phyloP scores from a whole-genome alignment of 2,329 filamentous ascomycete genomes.

The Ophiostoma populinum region DNA sequence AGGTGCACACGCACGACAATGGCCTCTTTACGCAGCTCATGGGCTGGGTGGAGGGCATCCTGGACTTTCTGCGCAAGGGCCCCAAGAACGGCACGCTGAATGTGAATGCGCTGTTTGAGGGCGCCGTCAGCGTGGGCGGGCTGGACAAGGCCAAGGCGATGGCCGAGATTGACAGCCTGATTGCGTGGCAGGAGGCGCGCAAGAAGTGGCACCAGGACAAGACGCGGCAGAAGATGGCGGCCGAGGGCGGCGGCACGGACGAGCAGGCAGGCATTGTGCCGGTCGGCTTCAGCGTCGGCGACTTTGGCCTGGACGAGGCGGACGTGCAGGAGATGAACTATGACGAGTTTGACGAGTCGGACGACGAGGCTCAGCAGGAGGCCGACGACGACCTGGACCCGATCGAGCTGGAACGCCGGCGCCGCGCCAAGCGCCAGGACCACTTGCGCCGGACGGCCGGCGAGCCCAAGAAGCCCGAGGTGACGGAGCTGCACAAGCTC shows the following conservation, averaged over 20 bases:
- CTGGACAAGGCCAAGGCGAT: constrained; percentile 60
- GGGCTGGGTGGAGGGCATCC: constrained; percentile 90
- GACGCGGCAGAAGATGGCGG: constrained; percentile 97
- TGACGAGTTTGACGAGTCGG: constrained; percentile 47
- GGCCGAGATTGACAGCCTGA: constrained; percentile 66
- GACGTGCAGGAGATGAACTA: constrained; percentile 78
- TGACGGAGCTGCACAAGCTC: constrained; percentile 67
- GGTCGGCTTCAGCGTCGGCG: constrained; percentile 53
- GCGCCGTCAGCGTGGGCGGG: constrained; percentile 47
- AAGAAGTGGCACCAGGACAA: constrained; percentile 99
- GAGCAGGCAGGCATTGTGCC: constrained; percentile 22
- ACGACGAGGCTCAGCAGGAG: constrained; percentile 49
- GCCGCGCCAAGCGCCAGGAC: constrained; percentile 62
- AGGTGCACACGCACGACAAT: constrained; percentile 93
- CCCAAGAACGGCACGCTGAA: constrained; percentile 75
- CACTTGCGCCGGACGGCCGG: constrained; percentile 63
- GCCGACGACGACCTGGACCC: constrained; percentile 69
- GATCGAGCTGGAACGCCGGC: constrained; percentile 68
- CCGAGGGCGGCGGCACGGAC: constrained; percentile 42
- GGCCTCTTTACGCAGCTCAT: constrained; percentile 92
- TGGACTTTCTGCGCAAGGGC: constrained; percentile 80
- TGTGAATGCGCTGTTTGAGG: constrained; percentile 84
- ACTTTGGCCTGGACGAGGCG: constrained; percentile 79
- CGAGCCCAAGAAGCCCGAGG: constrained; percentile 63
- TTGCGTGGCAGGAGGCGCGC: constrained; percentile 83